Conservation (phyloP, 495 filamentous ascomycete genomes). For the Aspergillus saccharolyticus region DNA sequence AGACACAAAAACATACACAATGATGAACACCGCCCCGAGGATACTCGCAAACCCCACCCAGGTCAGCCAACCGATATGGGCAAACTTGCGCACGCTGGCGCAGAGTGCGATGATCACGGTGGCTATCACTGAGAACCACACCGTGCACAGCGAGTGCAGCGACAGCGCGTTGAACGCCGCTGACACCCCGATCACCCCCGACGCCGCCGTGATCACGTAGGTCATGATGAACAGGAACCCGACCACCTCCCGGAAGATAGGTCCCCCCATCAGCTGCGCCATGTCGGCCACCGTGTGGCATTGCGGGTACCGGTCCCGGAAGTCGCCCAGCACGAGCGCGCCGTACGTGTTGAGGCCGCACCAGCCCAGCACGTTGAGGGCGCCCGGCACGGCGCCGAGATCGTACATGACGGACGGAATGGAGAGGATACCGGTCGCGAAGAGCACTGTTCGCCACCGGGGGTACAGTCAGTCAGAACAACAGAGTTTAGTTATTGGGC, state of each 20-base stretch:
- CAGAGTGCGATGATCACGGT: slow-evolving; percentile 63
- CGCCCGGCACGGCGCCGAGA: slow-evolving; percentile 54
- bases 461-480: too few species aligned
- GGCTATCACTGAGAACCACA: slow-evolving; percentile 35
- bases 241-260: slow-evolving; percentile 37
- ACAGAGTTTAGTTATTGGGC: slow-evolving; percentile 1
- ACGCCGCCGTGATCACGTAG: slow-evolving; percentile 44
- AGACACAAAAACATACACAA: slow-evolving; percentile 42
- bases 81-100: slow-evolving; percentile 35
- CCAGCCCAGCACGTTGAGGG: slow-evolving; percentile 54
- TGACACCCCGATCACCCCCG: slow-evolving; percentile 47
- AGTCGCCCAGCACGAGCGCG: slow-evolving; percentile 34
- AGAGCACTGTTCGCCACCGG: slow-evolving; percentile 32
- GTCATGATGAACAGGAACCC: slow-evolving; percentile 43
- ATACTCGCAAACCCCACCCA: slow-evolving; percentile 42
- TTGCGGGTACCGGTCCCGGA: slow-evolving; percentile 31
- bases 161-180: slow-evolving; percentile 48
- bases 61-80: slow-evolving; percentile 43
- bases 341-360: slow-evolving; percentile 58
- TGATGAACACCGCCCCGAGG: slow-evolving; percentile 44
- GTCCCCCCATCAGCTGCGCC: slow-evolving; percentile 58
- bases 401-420: slow-evolving; percentile 57
- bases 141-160: slow-evolving; percentile 43
- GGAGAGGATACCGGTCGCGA: slow-evolving; percentile 56
- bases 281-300: slow-evolving; percentile 62